phyloP scores from a whole-genome alignment of 805 yeast species.

The Spathaspora arborariae region DNA sequence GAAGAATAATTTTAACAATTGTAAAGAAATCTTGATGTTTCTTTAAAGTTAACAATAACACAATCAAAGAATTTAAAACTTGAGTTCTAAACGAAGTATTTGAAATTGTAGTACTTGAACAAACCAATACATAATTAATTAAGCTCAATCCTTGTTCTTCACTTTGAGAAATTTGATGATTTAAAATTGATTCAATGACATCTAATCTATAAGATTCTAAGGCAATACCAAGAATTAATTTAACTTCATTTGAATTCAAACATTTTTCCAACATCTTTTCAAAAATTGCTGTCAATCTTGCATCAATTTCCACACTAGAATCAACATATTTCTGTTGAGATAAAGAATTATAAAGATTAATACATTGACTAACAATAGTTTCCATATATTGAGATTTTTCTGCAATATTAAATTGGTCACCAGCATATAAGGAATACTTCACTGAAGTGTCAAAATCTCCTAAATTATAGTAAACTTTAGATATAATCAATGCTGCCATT shows the following conservation, averaged over 20 bases:
- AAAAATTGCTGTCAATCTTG: constrained; percentile 64
- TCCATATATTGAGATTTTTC: constrained; percentile 84
- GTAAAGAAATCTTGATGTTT: constrained; percentile 74
- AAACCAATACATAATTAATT: constrained; percentile 71
- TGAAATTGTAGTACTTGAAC: constrained; percentile 64
- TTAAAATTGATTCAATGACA: constrained; percentile 60
- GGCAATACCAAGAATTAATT: constrained; percentile 85
- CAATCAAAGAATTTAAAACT: constrained; percentile 61
- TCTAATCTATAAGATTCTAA: constrained; percentile 86
- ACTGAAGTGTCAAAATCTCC: constrained; percentile 94
- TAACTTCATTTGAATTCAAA: constrained; percentile 62
- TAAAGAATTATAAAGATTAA: constrained; percentile 70
- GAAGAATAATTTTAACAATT: constrained; percentile 81
- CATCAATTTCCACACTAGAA: constrained; percentile 42
- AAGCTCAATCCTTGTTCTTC: constrained; percentile 54
- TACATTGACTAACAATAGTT: constrained; percentile 90
- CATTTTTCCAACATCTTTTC: constrained; percentile 87
- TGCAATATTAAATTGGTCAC: constrained; percentile 67
- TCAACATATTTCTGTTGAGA: constrained; percentile 46
- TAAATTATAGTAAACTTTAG: constrained; percentile 85
- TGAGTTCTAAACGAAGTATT: constrained; percentile 63
- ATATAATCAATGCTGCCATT: constrained; percentile 87
- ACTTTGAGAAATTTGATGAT: constrained; percentile 29
- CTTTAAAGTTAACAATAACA: constrained; percentile 51
- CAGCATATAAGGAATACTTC: constrained; percentile 83